A percentile compares a stretch with the other conserved stretches of the same genome.
These are phyloP conservation scores for Pythium myriotylum DNA, from an alignment of 352 stramenopile genomes.

Conservation along the genomic window DNA sequence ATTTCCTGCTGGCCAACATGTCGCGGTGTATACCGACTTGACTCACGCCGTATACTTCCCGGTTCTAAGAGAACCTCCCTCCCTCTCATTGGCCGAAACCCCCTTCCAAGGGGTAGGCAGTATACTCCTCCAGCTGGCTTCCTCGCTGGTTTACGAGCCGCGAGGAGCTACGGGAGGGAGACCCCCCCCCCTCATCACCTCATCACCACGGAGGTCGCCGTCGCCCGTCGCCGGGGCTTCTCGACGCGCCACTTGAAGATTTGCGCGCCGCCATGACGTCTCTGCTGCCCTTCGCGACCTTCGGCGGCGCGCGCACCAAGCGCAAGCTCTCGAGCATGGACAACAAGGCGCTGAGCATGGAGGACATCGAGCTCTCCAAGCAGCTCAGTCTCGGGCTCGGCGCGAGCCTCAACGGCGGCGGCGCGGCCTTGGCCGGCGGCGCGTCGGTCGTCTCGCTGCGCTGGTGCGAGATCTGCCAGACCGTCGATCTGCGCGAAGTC, in stretches of 20 bases:
- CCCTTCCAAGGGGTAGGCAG: background rate
- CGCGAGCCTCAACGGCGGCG: background rate
- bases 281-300: conserved; percentile 8
- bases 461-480: conserved; percentile 16
- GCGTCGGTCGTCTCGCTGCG: background rate
- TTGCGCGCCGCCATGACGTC: conserved; percentile 2
- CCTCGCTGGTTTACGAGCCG: background rate
- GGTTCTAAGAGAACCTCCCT: background rate
- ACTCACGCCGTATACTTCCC: background rate
- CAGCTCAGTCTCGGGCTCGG: background rate
- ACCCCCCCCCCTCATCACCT: too few species aligned
- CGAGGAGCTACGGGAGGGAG: too few species aligned
- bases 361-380: conserved; percentile 15
- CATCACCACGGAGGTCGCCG: too few species aligned
- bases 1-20: too few species aligned
- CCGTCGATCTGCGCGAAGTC: conserved; percentile 27
- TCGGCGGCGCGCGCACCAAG: conserved; percentile 10
- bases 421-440: background rate
- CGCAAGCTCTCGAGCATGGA: conserved; percentile 17
- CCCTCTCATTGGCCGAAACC: background rate
- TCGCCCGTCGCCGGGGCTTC: too few species aligned
- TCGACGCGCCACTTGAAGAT: too few species aligned
- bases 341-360: conserved; percentile 4
- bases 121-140: conserved; percentile 1
- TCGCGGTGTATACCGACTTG: background rate